Evolutionary conservation across 257 asterid species (phyloP).

Genomic region (Linderniella brevidens): DNA sequence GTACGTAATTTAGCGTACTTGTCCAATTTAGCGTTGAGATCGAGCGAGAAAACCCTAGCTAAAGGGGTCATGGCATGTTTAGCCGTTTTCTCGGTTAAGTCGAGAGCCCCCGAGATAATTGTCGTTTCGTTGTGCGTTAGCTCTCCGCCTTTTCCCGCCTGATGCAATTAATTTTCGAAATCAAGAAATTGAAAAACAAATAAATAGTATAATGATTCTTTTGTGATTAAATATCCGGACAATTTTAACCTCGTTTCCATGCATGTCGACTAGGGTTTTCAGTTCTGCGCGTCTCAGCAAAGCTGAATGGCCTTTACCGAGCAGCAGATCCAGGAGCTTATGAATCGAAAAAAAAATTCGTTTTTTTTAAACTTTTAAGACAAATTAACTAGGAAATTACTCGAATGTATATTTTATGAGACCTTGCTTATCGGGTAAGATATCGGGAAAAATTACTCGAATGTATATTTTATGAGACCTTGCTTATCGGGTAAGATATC

Average conservation of each 20-base stretch:
- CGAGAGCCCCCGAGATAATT: constrained; percentile 66
- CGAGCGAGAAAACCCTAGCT: constrained; percentile 42
- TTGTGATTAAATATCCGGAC: no score
- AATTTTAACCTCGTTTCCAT: constrained; percentile 61
- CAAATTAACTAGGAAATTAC: no score
- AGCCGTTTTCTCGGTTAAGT: constrained; percentile 55
- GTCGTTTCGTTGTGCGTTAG: constrained; percentile 47
- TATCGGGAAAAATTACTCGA: constrained; percentile 45
- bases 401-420: no score
- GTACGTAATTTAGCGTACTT: constrained; percentile 20
- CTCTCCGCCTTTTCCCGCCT: constrained; percentile 84
- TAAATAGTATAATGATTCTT: no score
- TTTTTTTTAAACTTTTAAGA: no score
- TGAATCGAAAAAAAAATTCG: not conserved
- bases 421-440: constrained; percentile 79
- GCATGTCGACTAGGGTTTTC: constrained; percentile 59
- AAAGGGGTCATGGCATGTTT: constrained; percentile 64
- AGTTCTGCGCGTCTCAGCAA: constrained; percentile 62
- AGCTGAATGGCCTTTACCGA: constrained; percentile 47
- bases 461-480: constrained; percentile 23
- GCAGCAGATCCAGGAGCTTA: constrained; percentile 54
- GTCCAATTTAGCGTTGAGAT: constrained; percentile 49
- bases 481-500: constrained; percentile 57
- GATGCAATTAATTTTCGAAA: not conserved
- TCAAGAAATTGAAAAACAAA: no score